Evolutionary conservation across 805 yeast genomes (phyloP), one percentile per base, ranked within the genome.

Genomic region (Debaryomyces maramus): DNA sequence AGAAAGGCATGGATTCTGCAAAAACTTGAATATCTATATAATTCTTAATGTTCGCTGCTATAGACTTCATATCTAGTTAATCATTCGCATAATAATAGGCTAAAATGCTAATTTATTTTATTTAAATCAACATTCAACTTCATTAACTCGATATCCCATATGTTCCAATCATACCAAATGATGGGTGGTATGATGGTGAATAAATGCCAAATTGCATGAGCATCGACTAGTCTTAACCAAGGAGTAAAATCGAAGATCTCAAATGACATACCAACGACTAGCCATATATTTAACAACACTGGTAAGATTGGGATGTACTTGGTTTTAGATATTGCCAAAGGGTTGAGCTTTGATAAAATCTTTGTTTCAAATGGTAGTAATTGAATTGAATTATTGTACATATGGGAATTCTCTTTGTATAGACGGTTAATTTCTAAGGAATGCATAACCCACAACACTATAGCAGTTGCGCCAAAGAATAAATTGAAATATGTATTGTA

Each of bases 151-250:
- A 70, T 42, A 38, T 70, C 75, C 75, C 75, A 70, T 14, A 70
- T 57, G 39, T 65, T 67, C 75, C 75, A 85, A 30, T 75, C 77
- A 58, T 85, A 90, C 79, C 95, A 78, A 45, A 77, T 75, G 42
- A 78, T 65, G 0, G 91, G 80, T 0, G 98, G 98, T 54, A 88
- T 60, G 2, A 90, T 81, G 0, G 99, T 93, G 15, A 87, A 78
- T 19, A 85, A 72, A 59, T 93, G 99, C 99, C 99, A 93, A 28
- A 91, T 54, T 0, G 97, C 80, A 62, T 93, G 99, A 0, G 97
- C 95, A 63, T 93, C 99, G 3, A 60, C 37, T 8, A 60, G 43
- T 34, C 58, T 51, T 11, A 27, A 40, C 37, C 55, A 37, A 1
- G 75, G 75, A 17, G 49, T 53, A 35, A 67, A 69, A 38, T 70